Evolutionary conservation across 208 protist species (phyloP).

Genomic region (Wallacemonas sp.): DNA sequence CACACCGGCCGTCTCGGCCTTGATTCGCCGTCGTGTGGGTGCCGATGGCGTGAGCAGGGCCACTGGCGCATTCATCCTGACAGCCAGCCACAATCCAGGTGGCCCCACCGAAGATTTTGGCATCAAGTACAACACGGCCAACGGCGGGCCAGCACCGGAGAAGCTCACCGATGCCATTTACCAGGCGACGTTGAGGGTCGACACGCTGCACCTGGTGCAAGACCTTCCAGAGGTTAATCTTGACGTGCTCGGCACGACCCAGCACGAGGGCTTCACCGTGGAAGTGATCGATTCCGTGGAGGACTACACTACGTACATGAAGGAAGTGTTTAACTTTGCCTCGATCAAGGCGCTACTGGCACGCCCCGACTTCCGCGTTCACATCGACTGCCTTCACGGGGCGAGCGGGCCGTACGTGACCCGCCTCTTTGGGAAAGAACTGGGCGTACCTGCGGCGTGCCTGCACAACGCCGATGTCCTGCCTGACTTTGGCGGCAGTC

Average conservation of each 20-base stretch:
- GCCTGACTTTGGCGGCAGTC: constrained; percentile 94
- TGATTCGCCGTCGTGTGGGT: constrained; percentile 81
- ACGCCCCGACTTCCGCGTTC: constrained; percentile 82
- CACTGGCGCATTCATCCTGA: constrained; percentile 96
- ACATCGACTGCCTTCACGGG: constrained; percentile 94
- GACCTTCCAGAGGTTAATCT: constrained; percentile 58
- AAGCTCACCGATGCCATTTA: constrained; percentile 94
- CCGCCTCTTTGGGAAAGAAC: constrained; percentile 88
- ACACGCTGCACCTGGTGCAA: constrained; percentile 49
- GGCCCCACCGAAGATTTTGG: constrained; percentile 97
- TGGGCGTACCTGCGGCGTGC: constrained; percentile 68
- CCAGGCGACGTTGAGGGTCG: constrained; percentile 80
- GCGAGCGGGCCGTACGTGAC: constrained; percentile 94
- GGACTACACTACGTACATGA: constrained; percentile 90
- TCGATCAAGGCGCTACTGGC: constrained; percentile 69
- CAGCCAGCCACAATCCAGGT: constrained; percentile 98
- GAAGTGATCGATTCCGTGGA: constrained; percentile 93
- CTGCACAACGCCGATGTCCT: constrained; percentile 61
- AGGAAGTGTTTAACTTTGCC: constrained; percentile 95
- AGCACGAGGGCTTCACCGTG: constrained; percentile 54
- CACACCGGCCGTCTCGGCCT: constrained; percentile 95
- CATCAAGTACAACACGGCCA: constrained; percentile 98
- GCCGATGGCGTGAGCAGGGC: constrained; percentile 34
- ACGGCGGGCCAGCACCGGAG: constrained; percentile 96
- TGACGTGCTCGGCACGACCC: constrained; percentile 29